Conservation (phyloP, 345 rosid genomes). For the Euphorbia peplus region DNA sequence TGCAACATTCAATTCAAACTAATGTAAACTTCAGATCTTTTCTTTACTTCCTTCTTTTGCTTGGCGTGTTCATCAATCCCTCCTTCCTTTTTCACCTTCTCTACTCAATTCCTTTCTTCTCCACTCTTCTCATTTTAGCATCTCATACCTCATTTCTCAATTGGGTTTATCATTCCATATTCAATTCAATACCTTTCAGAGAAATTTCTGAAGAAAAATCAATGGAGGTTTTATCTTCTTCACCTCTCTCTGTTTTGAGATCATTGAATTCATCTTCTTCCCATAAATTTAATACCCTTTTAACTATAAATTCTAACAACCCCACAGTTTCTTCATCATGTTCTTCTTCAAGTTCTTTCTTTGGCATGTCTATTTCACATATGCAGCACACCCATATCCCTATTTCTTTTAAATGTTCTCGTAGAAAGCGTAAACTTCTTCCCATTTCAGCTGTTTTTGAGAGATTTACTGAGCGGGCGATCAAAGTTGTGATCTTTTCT, state of each 20-base stretch:
- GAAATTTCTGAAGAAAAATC: background rate
- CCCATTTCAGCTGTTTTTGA: slow-evolving; percentile 76
- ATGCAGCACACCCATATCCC: slow-evolving; percentile 17
- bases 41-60: slow-evolving; percentile 16
- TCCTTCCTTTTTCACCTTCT: background rate
- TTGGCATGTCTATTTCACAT: slow-evolving; percentile 51
- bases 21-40: background rate
- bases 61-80: slow-evolving; percentile 23
- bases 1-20: slow-evolving; percentile 5
- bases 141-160: slow-evolving; percentile 7
- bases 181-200: background rate
- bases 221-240: slow-evolving; percentile 63
- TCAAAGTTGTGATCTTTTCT: slow-evolving; percentile 74
- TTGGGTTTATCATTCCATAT: background rate
- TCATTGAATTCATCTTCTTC: slow-evolving; percentile 27
- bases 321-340: slow-evolving; percentile 39
- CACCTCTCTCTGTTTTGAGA: slow-evolving; percentile 49
- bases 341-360: slow-evolving; percentile 53
- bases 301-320: slow-evolving; percentile 20
- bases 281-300: slow-evolving; percentile 8
- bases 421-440: slow-evolving; percentile 38
- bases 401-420: slow-evolving; percentile 17
- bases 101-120: slow-evolving; percentile 18
- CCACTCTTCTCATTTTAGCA: background rate
- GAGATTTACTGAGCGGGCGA: slow-evolving; percentile 79